phyloP scores from a whole-genome alignment of 305 asterid genomes.

The Coffea humblotiana region DNA sequence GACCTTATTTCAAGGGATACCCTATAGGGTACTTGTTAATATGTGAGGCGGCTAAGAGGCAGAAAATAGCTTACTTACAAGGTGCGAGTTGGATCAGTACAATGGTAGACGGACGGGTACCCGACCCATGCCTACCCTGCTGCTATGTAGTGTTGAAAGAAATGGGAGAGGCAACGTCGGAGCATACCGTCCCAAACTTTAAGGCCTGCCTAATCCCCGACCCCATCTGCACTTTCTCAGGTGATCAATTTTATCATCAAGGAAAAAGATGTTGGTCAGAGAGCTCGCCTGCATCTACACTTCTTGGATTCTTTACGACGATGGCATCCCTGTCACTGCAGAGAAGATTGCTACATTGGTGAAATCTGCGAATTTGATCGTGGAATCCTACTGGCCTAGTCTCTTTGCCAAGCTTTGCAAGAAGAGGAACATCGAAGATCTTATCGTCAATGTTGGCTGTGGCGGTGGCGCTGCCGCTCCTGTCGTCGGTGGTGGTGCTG shows the following conservation, averaged over 20 bases:
- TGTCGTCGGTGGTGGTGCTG: slow-evolving; percentile 34
- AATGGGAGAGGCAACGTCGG: no score
- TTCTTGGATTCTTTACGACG: slow-evolving; percentile 32
- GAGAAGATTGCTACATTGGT: slow-evolving; percentile 61
- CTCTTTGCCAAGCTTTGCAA: slow-evolving; percentile 71
- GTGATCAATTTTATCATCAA: not conserved
- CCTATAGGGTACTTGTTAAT: no score
- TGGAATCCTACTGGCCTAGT: slow-evolving; percentile 79
- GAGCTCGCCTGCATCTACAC: slow-evolving; percentile 31
- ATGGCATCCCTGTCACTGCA: slow-evolving; percentile 33
- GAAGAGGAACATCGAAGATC: slow-evolving; percentile 61
- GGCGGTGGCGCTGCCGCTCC: slow-evolving; percentile 56
- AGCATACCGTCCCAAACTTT: no score
- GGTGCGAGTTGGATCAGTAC: no score
- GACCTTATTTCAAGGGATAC: no score
- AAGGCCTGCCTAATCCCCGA: no score
- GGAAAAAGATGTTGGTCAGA: slow-evolving; percentile 15
- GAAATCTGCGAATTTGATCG: slow-evolving; percentile 54
- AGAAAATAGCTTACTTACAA: no score
- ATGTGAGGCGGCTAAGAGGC: no score
- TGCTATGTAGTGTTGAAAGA: no score
- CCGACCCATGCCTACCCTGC: no score
- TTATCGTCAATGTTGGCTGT: slow-evolving; percentile 49
- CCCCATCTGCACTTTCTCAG: not conserved
- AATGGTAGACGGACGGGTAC: no score